These are phyloP conservation scores for Goniomonas avonlea DNA, from an alignment of 78 protist species.

Conservation along the genomic window DNA sequence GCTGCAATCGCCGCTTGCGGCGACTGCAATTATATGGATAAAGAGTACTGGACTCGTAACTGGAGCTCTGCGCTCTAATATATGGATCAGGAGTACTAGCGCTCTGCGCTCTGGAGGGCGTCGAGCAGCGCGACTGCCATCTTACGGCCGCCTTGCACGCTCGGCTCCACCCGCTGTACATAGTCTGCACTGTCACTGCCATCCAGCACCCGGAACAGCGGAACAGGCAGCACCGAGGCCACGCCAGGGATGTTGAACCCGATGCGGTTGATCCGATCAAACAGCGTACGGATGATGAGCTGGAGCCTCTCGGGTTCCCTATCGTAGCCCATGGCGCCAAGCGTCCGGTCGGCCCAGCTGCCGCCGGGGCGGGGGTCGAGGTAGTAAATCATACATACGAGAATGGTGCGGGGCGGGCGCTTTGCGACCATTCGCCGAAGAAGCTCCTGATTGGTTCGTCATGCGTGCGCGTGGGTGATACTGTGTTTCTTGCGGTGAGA, in stretches of 20 bases:
- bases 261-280: neutral
- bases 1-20: too few species aligned
- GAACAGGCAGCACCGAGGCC: neutral
- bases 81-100: too few species aligned
- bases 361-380: neutral
- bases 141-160: slow-evolving; percentile 9
- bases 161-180: slow-evolving; percentile 36
- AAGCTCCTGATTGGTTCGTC: too few species aligned
- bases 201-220: slow-evolving; percentile 9
- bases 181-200: slow-evolving; percentile 16
- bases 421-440: neutral
- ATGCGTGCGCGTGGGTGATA: too few species aligned
- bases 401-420: neutral
- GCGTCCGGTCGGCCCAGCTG: slow-evolving; percentile 25
- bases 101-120: too few species aligned
- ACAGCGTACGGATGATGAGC: neutral
- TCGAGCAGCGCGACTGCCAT: slow-evolving; percentile 4
- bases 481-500: too few species aligned
- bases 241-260: neutral
- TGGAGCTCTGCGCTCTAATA: too few species aligned
- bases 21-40: too few species aligned
- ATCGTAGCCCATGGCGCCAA: slow-evolving; percentile 4
- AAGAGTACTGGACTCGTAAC: too few species aligned
- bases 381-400: slow-evolving; percentile 31
- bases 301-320: neutral